phyloP scores from a whole-genome alignment of 2,329 filamentous ascomycete genomes.

The Aureobasidium musti region DNA sequence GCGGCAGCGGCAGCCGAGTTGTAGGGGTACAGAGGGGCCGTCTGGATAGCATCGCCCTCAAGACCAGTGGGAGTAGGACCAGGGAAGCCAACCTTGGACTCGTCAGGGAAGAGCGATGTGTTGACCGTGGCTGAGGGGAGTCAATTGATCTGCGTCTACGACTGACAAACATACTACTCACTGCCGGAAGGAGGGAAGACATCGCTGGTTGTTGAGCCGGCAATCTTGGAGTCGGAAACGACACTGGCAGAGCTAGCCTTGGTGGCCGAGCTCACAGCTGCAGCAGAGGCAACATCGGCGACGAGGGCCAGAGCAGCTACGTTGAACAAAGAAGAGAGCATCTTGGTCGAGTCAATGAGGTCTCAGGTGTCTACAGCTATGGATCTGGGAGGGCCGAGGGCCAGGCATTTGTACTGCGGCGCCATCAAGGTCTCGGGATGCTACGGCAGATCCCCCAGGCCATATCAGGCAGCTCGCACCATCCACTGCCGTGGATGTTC shows the following conservation, averaged over 20 bases:
- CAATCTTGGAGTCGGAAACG: slow-evolving; percentile 1
- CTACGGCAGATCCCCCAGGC: slow-evolving; percentile 1
- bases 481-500: neutral
- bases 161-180: neutral
- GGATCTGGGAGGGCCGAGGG: neutral
- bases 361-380: neutral
- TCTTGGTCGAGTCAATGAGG: neutral
- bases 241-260: neutral
- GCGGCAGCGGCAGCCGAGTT: slow-evolving; percentile 8
- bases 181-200: slow-evolving; percentile 16
- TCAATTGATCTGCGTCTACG: neutral
- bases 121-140: slow-evolving; percentile 5
- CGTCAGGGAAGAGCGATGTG: slow-evolving; percentile 14
- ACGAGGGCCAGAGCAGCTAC: slow-evolving; percentile 12
- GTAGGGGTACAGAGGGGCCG: slow-evolving; percentile 25
- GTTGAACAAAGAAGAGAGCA: slow-evolving; percentile 20
- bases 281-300: slow-evolving; percentile 15
- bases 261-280: neutral
- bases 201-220: slow-evolving; percentile 11
- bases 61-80: slow-evolving; percentile 20
- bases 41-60: slow-evolving; percentile 3
- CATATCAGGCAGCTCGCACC: neutral
- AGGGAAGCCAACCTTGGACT: slow-evolving; percentile 20
- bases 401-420: neutral
- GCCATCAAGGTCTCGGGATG: neutral